Conservation (phyloP, 169 alveolate species). For the Cytauxzoon felis region DNA sequence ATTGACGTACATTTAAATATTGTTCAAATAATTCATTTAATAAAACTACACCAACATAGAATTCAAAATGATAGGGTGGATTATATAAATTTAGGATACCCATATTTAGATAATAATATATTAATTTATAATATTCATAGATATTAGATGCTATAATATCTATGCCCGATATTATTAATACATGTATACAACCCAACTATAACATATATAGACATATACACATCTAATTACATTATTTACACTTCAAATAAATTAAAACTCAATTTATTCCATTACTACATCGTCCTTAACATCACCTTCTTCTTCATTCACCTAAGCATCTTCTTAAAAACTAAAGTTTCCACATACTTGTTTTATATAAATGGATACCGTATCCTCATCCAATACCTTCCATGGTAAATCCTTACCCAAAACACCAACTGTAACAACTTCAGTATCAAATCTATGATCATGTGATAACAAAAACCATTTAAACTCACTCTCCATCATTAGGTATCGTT, state of each 20-base stretch:
- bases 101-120: constrained; percentile 10
- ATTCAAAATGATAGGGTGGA: constrained; percentile 44
- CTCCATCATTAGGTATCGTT: constrained; percentile 86
- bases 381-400: constrained; percentile 64
- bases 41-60: constrained; percentile 21
- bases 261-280: constrained; percentile 12
- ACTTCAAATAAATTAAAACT: too few species aligned
- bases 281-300: constrained; percentile 20
- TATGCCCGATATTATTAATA: too few species aligned
- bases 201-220: too few species aligned
- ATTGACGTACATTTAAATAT: constrained; percentile 54
- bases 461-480: constrained; percentile 31
- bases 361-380: constrained; percentile 10
- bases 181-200: too few species aligned
- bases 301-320: constrained; percentile 28
- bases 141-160: neutral
- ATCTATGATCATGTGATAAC: neutral
- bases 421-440: constrained; percentile 82
- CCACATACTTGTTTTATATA: constrained; percentile 37
- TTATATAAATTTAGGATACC: constrained; percentile 34
- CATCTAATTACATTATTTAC: too few species aligned
- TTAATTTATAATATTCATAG: neutral
- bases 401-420: constrained; percentile 80
- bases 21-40: constrained; percentile 51
- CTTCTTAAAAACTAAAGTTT: neutral